These are phyloP conservation scores for Pseudogymnoascus sp. DNA, from an alignment of 2,329 filamentous ascomycete genomes.

Conservation along the genomic window DNA sequence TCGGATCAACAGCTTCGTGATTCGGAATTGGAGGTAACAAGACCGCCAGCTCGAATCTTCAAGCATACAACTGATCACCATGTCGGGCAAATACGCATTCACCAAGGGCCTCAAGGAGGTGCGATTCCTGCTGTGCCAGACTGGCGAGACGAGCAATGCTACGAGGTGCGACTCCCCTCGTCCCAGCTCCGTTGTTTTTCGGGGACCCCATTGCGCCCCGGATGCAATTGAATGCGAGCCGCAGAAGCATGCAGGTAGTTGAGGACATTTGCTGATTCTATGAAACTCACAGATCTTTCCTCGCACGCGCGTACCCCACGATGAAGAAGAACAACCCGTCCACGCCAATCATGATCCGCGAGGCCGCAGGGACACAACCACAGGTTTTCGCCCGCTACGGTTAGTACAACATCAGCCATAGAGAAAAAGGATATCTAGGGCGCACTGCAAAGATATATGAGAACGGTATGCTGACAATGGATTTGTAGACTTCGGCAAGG, in stretches of 20 bases:
- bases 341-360: constrained; percentile 88
- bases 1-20: constrained; percentile 4
- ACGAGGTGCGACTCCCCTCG: constrained; percentile 55
- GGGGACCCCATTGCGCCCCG: neutral
- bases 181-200: constrained; percentile 5
- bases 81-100: constrained; percentile 93
- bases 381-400: constrained; percentile 90
- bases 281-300: constrained; percentile 59
- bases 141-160: constrained; percentile 79
- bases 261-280: neutral
- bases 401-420: constrained; percentile 29
- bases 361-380: constrained; percentile 76
- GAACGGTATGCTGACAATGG: constrained; percentile 15
- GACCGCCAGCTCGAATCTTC: constrained; percentile 8
- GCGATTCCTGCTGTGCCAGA: constrained; percentile 95
- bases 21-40: constrained; percentile 1
- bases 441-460: neutral
- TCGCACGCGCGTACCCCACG: constrained; percentile 84
- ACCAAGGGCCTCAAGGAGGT: constrained; percentile 83
- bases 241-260: neutral
- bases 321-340: constrained; percentile 99
- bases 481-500: constrained; percentile 53
- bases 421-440: neutral
- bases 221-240: neutral
- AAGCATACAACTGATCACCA: constrained; percentile 30